Percentiles rank a stretch among this genome's conserved stretches.
phyloP scores from a whole-genome alignment of 805 yeast genomes.

The Blastobotrys attinorum region DNA sequence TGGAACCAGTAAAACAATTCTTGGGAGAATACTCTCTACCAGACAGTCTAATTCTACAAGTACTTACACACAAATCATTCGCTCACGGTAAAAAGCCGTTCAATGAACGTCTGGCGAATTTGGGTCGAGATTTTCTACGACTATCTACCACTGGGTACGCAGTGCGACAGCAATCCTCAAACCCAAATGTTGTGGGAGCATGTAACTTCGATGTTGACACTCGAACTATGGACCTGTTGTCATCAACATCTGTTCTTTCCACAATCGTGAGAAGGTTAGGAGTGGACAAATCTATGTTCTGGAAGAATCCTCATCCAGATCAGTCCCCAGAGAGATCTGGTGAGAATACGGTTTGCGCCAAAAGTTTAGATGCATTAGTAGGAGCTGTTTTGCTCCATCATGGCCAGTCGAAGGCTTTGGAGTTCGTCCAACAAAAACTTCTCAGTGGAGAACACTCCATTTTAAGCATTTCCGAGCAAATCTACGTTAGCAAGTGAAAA shows the following conservation, averaged over 20 bases:
- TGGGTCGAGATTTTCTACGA: constrained; percentile 38
- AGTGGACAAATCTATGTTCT: constrained; percentile 23
- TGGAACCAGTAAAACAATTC: constrained; percentile 42
- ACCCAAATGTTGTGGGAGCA: constrained; percentile 20
- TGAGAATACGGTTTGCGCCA: constrained; percentile 43
- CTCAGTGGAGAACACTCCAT: constrained; percentile 28
- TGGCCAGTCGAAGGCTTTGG: constrained; percentile 51
- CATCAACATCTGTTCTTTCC: constrained; percentile 19
- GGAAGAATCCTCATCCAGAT: constrained; percentile 14
- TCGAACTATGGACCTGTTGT: constrained; percentile 2
- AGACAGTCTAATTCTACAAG: constrained; percentile 62
- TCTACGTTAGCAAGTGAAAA: neutral
- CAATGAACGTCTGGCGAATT: constrained; percentile 72
- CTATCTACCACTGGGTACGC: constrained; percentile 18
- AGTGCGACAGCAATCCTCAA: constrained; percentile 9
- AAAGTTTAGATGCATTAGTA: constrained; percentile 49
- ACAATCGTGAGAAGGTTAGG: constrained; percentile 24
- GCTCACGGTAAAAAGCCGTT: constrained; percentile 87
- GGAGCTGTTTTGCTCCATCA: constrained; percentile 59
- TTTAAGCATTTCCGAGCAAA: constrained; percentile 9
- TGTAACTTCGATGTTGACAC: constrained; percentile 24
- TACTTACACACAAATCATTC: constrained; percentile 88
- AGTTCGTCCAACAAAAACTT: constrained; percentile 44
- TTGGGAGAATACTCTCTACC: constrained; percentile 47
- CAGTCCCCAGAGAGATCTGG: constrained; percentile 10